A percentile compares a stretch with the other conserved stretches of the same genome.
phyloP scores from a whole-genome alignment of 2,329 filamentous ascomycete species.

The Alternaria triticimaculans region DNA sequence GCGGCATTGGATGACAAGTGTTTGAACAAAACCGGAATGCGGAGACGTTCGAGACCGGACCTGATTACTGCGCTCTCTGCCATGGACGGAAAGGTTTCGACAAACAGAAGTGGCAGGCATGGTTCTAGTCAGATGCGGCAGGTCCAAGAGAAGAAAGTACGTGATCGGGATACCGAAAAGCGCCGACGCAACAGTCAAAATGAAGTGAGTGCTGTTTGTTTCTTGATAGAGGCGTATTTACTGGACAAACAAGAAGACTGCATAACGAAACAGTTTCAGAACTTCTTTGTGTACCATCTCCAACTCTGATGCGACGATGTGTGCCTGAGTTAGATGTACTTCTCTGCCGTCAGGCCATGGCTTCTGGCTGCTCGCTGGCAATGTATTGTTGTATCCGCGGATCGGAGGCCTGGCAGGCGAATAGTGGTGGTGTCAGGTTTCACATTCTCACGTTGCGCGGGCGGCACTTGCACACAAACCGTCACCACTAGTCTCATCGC shows the following conservation, averaged over 20 bases:
- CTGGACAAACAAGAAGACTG: conserved; percentile 21
- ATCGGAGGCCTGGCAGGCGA: background rate
- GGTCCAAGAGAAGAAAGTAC: conserved; percentile 27
- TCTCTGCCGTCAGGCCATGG: background rate
- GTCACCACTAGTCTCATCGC: background rate
- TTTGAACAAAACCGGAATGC: conserved; percentile 27
- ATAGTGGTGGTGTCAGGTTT: conserved; percentile 3
- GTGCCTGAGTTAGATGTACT: conserved; percentile 27
- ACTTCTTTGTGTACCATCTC: conserved; percentile 14
- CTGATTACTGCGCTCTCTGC: conserved; percentile 29
- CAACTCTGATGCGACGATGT: conserved; percentile 20
- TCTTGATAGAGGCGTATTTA: conserved; percentile 23
- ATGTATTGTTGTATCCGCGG: background rate
- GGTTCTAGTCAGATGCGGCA: conserved; percentile 20
- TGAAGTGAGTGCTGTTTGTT: conserved; percentile 41
- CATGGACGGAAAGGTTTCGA: conserved; percentile 31
- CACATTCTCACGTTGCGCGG: background rate
- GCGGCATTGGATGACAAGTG: conserved; percentile 33
- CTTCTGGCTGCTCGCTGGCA: background rate
- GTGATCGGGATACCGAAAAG: conserved; percentile 16
- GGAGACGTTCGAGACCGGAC: conserved; percentile 27
- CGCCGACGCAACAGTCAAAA: conserved; percentile 22
- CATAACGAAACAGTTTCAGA: conserved; percentile 40
- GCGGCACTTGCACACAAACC: background rate
- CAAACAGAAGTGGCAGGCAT: conserved; percentile 23